Evolutionary conservation across 1,139 yeast genomes (phyloP).

Genomic region (Magnusiomyces ingens): DNA sequence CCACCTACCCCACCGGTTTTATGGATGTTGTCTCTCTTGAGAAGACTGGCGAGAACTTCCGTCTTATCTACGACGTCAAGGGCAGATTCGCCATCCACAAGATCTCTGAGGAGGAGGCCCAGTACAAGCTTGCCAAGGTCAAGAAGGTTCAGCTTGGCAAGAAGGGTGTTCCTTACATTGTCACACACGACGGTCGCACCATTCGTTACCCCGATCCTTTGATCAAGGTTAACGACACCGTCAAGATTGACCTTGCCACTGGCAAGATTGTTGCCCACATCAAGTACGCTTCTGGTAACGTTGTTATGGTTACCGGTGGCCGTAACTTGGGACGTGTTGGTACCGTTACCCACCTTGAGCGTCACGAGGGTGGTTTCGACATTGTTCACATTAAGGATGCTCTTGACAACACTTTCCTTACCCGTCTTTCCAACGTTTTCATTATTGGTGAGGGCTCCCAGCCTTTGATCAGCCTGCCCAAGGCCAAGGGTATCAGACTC

Average conservation of each 20-base stretch:
- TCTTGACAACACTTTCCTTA: conserved; percentile 95
- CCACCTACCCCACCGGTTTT: conserved; percentile 99
- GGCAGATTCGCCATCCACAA: conserved; percentile 99
- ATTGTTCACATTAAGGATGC: conserved; percentile 97
- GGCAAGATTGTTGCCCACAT: conserved; percentile 90
- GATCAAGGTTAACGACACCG: conserved; percentile 94
- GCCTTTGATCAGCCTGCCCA: conserved; percentile 96
- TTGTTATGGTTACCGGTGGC: conserved; percentile 98
- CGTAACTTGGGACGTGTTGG: conserved; percentile 99
- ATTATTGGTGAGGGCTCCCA: conserved; percentile 97
- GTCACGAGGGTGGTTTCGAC: conserved; percentile 99
- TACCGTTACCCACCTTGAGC: conserved; percentile 96
- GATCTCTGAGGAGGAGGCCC: conserved; percentile 96
- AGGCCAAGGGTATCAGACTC: conserved; percentile 99
- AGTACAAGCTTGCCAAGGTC: conserved; percentile 96
- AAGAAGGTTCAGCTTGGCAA: conserved; percentile 97
- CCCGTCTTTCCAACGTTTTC: conserved; percentile 96
- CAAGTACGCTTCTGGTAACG: conserved; percentile 92
- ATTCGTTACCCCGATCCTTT: conserved; percentile 98
- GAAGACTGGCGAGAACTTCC: conserved; percentile 98
- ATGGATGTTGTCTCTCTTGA: conserved; percentile 97
- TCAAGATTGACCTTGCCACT: conserved; percentile 90
- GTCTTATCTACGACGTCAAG: conserved; percentile 95
- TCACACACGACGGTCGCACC: conserved; percentile 99
- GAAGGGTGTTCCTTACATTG: conserved; percentile 96